phyloP scores from a whole-genome alignment of 2,329 filamentous ascomycete genomes.

The Xylaria arbuscula region DNA sequence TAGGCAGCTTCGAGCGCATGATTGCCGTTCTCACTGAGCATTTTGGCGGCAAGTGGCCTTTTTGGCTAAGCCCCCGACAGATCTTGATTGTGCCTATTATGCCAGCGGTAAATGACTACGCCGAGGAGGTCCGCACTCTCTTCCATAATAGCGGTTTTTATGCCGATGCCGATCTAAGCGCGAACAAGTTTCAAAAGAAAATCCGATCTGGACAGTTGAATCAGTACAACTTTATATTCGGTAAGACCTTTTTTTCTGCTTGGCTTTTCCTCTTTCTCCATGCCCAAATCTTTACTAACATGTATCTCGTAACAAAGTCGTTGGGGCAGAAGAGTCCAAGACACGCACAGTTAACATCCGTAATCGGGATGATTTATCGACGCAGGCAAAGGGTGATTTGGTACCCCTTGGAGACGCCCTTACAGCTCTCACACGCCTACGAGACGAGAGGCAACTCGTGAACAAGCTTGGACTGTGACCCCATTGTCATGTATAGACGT shows the following conservation, averaged over 20 bases:
- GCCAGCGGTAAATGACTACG: neutral
- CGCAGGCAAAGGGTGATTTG: slow-evolving; percentile 2
- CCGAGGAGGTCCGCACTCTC: neutral
- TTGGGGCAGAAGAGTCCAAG: slow-evolving; percentile 3
- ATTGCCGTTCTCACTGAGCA: neutral
- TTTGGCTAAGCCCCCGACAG: slow-evolving; percentile 3
- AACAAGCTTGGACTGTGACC: neutral
- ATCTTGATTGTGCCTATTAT: slow-evolving; percentile 9
- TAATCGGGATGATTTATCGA: slow-evolving; percentile 6
- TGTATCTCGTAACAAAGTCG: neutral
- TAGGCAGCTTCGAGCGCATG: slow-evolving; percentile 5
- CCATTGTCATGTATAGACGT: too few species aligned
- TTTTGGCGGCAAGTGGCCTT: slow-evolving; percentile 7
- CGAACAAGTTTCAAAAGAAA: neutral
- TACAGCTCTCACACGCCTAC: slow-evolving; percentile 3
- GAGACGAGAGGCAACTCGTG: slow-evolving; percentile 3
- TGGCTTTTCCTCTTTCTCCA: neutral
- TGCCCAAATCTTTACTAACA: neutral
- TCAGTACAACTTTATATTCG: neutral
- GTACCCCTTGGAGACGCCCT: slow-evolving; percentile 2
- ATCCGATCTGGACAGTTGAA: neutral
- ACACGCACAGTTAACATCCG: slow-evolving; percentile 10
- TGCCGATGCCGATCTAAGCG: neutral
- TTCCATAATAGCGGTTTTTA: too few species aligned
- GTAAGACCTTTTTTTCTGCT: neutral